Base-by-base conservation (phyloP, 768 basidiomycete species). In the Asterophora lycoperdoides region DNA sequence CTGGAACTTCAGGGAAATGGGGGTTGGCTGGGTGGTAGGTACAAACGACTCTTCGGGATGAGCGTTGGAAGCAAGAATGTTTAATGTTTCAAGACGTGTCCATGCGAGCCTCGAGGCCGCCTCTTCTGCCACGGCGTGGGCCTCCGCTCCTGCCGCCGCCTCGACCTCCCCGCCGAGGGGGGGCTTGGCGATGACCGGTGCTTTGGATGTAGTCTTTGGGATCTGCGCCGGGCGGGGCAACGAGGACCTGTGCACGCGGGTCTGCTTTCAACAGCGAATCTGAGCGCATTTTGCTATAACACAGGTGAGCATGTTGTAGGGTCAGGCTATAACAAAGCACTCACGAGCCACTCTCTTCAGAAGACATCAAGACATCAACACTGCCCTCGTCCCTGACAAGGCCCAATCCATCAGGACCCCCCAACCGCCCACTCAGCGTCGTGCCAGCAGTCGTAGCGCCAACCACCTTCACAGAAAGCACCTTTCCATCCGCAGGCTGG, bases 401-500 rank as follows among this genome's bases (percentile, higher is more conserved):
- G 0, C 76, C 79, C 37, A 81, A 51, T 15, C 78, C 78, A 63
- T 79, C 76, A 11, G 56, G 44, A 15, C 78, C 80, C 14, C 77
- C 82, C 7, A 85, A 60, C 47, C 86, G 70, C 7, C 82, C 80
- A 5, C 74, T 74, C 2, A 89, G 69, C 0, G 79, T 68, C 7
- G 78, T 74, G 1, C 69, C 71, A 1, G 77, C 74, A 51, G 74
- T 69, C 1, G 73, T 74, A 11, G 56, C 64, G 8, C 84, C 85
- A 11, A 90, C 74, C 41, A 89, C 65, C 44, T 67, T 66, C 5
- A 93, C 87, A 5, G 72, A 77, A 39, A 93, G 68, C 8, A 78
- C 77, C 53, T 84, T 84, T 1, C 90, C 91, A 51, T 93, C 91
- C 2, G 91, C 91, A 15, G 84, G 82, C 51, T 88, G 85, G 29